Conservation (phyloP, 1,139 yeast species). For the Candida albicans region DNA sequence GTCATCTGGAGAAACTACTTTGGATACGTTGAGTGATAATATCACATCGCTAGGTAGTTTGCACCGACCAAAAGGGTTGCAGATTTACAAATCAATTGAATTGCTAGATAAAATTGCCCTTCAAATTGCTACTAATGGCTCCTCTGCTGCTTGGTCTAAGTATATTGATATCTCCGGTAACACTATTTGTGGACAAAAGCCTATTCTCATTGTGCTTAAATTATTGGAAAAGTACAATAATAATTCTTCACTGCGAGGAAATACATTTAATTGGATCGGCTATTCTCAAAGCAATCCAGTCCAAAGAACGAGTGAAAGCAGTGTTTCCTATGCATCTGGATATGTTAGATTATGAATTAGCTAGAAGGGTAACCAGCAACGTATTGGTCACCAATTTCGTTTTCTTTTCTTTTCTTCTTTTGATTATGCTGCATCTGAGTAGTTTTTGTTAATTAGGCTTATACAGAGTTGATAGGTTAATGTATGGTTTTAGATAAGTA, state of each 20-base stretch:
- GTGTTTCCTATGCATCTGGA: conserved; percentile 92
- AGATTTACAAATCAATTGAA: conserved; percentile 73
- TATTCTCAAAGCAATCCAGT: conserved; percentile 78
- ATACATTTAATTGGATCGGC: conserved; percentile 67
- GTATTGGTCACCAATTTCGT: background rate
- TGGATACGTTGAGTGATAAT: conserved; percentile 16
- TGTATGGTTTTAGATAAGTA: too few relatives aligned
- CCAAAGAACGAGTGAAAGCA: conserved; percentile 53
- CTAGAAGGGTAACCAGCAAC: background rate
- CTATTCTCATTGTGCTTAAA: conserved; percentile 63
- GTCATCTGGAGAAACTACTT: conserved; percentile 19
- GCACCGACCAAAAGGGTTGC: conserved; percentile 23
- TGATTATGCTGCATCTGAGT: background rate
- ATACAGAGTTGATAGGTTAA: too few relatives aligned
- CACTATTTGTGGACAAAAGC: conserved; percentile 93
- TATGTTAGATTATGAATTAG: conserved; percentile 35
- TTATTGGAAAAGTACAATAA: conserved; percentile 39
- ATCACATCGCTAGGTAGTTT: conserved; percentile 19
- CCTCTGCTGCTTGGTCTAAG: conserved; percentile 57
- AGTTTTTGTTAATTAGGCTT: too few relatives aligned
- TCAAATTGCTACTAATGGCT: conserved; percentile 57
- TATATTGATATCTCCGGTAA: conserved; percentile 74
- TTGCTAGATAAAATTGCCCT: conserved; percentile 68
- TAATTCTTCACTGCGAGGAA: background rate
- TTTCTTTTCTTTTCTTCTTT: background rate